Base-by-base conservation (phyloP, 129 eudicot species). In the Helianthus tuberosus region DNA sequence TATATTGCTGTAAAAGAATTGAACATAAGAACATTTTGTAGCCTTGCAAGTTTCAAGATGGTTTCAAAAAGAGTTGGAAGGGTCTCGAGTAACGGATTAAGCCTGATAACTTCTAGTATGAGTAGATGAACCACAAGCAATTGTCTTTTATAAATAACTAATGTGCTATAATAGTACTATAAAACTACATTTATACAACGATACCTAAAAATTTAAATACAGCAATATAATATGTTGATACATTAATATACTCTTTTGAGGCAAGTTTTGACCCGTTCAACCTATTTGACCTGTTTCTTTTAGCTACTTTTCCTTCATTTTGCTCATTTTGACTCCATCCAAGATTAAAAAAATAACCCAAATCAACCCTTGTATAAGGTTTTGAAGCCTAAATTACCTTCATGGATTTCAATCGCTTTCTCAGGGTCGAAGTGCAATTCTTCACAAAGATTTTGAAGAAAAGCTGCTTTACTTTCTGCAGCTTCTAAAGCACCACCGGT, bases 391-490 rank as follows among this genome's bases (percentile, higher is more conserved):
- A 52, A 8, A 5, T 23, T 84, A 95, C 97, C 97, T 91, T 91
- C 84, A 89, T 95, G 99, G 83, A 95, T 89, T 79, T 80, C 87
- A 72, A 75, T 71, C 49, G 99, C 99, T 68, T 89, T 95, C 81
- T 86, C 88, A 0, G 97, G 84, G 81, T 95, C 96, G 32, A 95
- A 87, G 63, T 81, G 89, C 83, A 95, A 77, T 44, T 88, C 89
- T 68, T 91, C 99, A 47, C 99, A 95, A 20, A 95, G 91, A 57
- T 78, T 84, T 75, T 95, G 99, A 79, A 95, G 99, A 78, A 85
- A 91, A 15, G 85, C 92, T 63, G 99, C 99, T 91, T 95, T 95
- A 83, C 99, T 95, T 23, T 88, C 90, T 50, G 97, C 90, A 48
- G 91, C 91, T 80, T 66, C 88, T 72, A 95, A 70, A 60, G 75